Conservation (phyloP, 2,329 filamentous ascomycete species). For the Calonectria honghensis region DNA sequence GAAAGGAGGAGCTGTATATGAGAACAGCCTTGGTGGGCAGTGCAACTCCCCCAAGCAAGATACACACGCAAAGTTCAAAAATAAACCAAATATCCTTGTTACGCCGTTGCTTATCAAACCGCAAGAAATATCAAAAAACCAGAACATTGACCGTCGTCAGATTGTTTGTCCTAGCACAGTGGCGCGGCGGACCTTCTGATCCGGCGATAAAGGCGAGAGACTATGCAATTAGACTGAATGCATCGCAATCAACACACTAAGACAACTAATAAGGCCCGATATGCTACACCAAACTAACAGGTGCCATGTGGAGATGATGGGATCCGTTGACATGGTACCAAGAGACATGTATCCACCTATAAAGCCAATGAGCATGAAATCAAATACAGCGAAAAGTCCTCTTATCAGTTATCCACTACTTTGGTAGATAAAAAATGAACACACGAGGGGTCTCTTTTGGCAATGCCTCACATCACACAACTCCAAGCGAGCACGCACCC, state of each 20-base stretch:
- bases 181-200: neutral
- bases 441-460: neutral
- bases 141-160: neutral
- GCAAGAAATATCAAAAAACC: neutral
- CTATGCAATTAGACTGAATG: neutral
- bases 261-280: neutral
- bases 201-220: neutral
- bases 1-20: neutral
- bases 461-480: neutral
- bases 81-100: neutral
- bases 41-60: neutral
- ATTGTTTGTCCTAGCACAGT: neutral
- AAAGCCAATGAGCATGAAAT: too few relatives aligned
- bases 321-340: neutral
- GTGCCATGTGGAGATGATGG: neutral
- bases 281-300: neutral
- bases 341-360: neutral
- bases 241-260: neutral
- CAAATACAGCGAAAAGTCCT: neutral
- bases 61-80: neutral
- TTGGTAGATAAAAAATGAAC: neutral
- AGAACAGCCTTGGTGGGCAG: neutral
- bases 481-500: slow-evolving; percentile 30
- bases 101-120: neutral
- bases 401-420: neutral